These are phyloP conservation scores for Pseudogymnoascus sp. DNA, from an alignment of 2,329 filamentous ascomycete genomes.

Conservation along the genomic window DNA sequence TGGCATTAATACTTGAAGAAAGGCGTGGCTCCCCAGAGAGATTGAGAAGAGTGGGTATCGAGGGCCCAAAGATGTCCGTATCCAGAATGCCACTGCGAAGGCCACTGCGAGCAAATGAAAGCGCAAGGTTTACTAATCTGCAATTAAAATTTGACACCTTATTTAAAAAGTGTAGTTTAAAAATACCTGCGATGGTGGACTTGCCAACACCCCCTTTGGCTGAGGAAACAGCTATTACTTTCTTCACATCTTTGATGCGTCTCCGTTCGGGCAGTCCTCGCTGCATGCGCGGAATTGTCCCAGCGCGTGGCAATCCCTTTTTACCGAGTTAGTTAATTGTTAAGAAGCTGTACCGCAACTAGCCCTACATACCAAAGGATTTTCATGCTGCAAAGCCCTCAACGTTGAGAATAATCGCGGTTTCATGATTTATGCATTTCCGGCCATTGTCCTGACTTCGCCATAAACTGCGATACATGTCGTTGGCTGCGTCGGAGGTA, in stretches of 20 bases:
- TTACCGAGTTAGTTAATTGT: background rate
- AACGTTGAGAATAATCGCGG: conserved; percentile 48
- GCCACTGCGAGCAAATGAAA: conserved; percentile 77
- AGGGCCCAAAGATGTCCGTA: conserved; percentile 94
- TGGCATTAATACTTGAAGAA: conserved; percentile 53
- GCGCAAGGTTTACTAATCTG: conserved; percentile 65
- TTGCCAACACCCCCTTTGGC: conserved; percentile 98
- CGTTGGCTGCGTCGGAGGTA: conserved; percentile 13
- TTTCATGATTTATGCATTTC: conserved; percentile 23
- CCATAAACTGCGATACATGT: background rate
- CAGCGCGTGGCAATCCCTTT: conserved; percentile 78
- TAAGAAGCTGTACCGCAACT: background rate
- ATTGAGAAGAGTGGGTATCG: conserved; percentile 82
- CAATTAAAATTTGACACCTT: background rate
- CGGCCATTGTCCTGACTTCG: background rate
- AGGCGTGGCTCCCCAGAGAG: conserved; percentile 72
- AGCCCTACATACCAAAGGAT: conserved; percentile 61
- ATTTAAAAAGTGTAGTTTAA: conserved; percentile 12
- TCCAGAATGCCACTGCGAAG: conserved; percentile 83
- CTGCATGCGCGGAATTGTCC: conserved; percentile 66
- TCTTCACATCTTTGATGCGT: conserved; percentile 75
- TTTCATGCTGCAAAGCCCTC: conserved; percentile 64
- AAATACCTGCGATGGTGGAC: conserved; percentile 74
- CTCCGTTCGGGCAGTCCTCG: conserved; percentile 74
- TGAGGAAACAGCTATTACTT: conserved; percentile 93